Conservation (phyloP, 2,329 filamentous ascomycete species). For the Myriosclerotinia curreyana region DNA sequence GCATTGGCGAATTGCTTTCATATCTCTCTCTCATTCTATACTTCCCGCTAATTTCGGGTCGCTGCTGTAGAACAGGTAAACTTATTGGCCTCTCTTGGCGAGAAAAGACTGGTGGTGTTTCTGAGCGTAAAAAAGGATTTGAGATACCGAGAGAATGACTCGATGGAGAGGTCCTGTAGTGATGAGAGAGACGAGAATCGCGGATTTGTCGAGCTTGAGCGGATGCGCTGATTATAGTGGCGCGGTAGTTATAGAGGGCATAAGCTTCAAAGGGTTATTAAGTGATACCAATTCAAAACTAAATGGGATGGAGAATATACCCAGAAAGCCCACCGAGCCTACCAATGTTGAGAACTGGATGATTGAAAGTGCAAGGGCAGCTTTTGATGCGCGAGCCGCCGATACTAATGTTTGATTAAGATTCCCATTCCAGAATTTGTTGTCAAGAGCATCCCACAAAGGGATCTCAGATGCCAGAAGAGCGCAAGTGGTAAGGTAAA, state of each 20-base stretch:
- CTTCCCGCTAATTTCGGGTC: neutral
- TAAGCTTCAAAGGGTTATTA: neutral
- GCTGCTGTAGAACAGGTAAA: neutral
- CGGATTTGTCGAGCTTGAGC: neutral
- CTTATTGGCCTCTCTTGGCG: neutral
- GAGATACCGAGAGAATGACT: neutral
- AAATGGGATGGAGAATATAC: neutral
- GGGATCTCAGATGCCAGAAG: slow-evolving; percentile 5
- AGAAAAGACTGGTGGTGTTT: neutral
- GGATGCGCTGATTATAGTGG: neutral
- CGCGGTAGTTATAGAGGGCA: neutral
- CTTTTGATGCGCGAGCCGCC: neutral
- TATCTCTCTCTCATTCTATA: neutral
- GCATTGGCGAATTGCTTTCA: neutral
- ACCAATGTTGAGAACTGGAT: slow-evolving; percentile 1
- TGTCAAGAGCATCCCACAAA: neutral
- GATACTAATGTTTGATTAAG: neutral
- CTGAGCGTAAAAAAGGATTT: neutral
- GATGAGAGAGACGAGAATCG: neutral
- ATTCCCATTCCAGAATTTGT: neutral
- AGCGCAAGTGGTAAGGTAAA: neutral
- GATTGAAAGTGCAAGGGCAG: neutral
- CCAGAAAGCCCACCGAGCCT: neutral
- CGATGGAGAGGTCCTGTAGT: neutral
- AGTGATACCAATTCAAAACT: neutral